These are phyloP conservation scores for Phoma sp. DNA, from an alignment of 2,329 filamentous ascomycete species.

Conservation along the genomic window DNA sequence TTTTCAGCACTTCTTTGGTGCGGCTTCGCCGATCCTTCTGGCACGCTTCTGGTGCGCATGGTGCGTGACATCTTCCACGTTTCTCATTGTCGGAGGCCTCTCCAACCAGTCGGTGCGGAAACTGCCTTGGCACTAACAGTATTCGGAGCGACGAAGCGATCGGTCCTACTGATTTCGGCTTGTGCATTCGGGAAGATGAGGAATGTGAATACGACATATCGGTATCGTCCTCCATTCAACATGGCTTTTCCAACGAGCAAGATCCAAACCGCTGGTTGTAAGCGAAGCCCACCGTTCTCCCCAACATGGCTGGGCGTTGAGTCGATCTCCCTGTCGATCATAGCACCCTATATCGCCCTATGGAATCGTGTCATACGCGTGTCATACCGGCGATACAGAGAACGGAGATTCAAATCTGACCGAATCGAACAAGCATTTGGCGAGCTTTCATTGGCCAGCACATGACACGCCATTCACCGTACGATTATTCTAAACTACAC, in stretches of 20 bases:
- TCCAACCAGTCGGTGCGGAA: not conserved
- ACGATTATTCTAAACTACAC: not conserved
- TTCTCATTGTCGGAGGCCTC: not conserved
- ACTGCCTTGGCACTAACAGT: not conserved
- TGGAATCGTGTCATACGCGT: not conserved
- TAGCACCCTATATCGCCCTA: slow-evolving; percentile 1
- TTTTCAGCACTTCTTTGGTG: not conserved
- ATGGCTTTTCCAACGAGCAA: not conserved
- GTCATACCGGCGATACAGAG: not conserved
- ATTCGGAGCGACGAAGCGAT: not conserved
- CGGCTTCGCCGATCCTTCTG: slow-evolving; percentile 8
- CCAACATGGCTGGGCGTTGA: not conserved
- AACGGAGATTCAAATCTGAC: not conserved
- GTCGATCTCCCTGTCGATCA: slow-evolving; percentile 15
- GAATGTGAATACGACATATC: not conserved
- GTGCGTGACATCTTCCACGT: not conserved
- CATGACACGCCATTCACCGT: not conserved
- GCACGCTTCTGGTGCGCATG: not conserved
- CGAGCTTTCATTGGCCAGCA: not conserved
- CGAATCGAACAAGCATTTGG: not conserved
- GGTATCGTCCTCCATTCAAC: not conserved
- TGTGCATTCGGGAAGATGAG: not conserved
- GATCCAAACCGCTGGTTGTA: not conserved
- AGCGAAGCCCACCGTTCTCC: slow-evolving; percentile 1
- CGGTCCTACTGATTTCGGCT: slow-evolving; percentile 3